Base-by-base conservation (phyloP, 441 rosid genomes). In the Populus tomentosa region DNA sequence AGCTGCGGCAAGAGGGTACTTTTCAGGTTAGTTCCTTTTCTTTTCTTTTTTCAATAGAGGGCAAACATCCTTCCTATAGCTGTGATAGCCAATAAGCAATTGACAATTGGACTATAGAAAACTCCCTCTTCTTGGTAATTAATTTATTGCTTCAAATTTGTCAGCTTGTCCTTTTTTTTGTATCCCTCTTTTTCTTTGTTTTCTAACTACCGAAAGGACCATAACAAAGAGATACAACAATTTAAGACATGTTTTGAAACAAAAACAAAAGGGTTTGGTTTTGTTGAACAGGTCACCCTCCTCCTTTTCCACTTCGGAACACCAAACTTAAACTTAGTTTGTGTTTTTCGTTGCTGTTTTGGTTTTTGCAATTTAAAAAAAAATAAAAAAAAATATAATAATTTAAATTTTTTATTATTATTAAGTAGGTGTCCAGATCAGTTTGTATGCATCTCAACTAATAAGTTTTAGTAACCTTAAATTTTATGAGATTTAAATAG, bases 251-350 rank as follows among this genome's bases (percentile, higher is more conserved):
- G 36, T 6, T 33, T 33, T 35, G 38, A 35, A 35, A 35, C 38
- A 5, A 5, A 4, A 21, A 42, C 32, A 77, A 46, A 1, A 46
- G 73, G 50, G 64, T 56, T 53, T 24, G 65, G 70, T 33, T 30
- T 74, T 53, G 74, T 33, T 71, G 74, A 78, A 75, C n/a, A 68
- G 26, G 75, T 75, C 68, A 70, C 80, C 2, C 73, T 80, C 14
- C 6, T 14, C 1, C 50, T 40, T 63, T 75, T 64, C 77, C 77
- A 72, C 80, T 73, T 16, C 1, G 21, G 14, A 71, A 72, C 53
- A 32, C 65, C 73, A 6, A 35, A 35, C 38, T 35, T 7, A 3
- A 7, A 7, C 46, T 38, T 10, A 2, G 46, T 38, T 38, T 38
- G 46, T 38, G 46, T 38, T 38, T 38, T 38, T 11, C 46, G 13